These are phyloP conservation scores for Dendrocalamus latiflorus DNA, from an alignment of 202 grass and related monocot genomes.

Conservation along the genomic window DNA sequence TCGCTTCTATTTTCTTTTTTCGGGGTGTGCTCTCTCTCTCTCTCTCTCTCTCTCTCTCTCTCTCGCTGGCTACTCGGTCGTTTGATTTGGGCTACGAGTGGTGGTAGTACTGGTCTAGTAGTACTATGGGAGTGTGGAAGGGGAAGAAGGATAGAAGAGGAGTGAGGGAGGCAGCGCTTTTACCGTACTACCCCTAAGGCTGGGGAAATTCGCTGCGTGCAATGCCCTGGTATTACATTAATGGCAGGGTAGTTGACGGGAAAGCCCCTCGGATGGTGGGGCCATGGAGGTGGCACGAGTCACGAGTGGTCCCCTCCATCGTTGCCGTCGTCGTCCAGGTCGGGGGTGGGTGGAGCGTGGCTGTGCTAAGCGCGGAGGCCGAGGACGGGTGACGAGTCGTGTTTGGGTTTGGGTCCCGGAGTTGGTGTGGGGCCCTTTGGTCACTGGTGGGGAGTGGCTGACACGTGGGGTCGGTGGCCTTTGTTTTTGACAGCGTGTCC, in stretches of 20 bases:
- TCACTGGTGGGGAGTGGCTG: background rate
- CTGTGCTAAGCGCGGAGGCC: background rate
- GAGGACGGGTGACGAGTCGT: background rate
- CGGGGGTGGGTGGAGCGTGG: background rate
- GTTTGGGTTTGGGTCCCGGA: background rate
- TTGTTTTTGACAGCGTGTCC: conserved; percentile 18
- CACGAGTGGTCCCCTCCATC: conserved; percentile 30
- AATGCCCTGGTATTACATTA: conserved; percentile 18
- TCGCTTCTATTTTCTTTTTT: background rate
- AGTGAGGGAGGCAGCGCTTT: conserved; percentile 6
- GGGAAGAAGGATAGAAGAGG: background rate
- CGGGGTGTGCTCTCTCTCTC: background rate
- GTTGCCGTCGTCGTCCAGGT: background rate
- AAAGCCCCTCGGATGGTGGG: conserved; percentile 23
- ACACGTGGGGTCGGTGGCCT: background rate
- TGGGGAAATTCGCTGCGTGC: background rate
- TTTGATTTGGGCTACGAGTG: conserved; percentile 33
- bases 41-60: too few relatives aligned
- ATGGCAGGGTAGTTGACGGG: conserved; percentile 13
- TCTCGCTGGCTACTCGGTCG: background rate
- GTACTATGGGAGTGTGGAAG: too few relatives aligned
- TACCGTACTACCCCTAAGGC: conserved; percentile 24
- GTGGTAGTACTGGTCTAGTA: conserved; percentile 26
- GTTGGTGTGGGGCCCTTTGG: too few relatives aligned
- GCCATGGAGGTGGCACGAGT: conserved; percentile 34